Evolutionary conservation across 106 monocot species (phyloP).

Genomic region (Dioscorea zingiberensis): DNA sequence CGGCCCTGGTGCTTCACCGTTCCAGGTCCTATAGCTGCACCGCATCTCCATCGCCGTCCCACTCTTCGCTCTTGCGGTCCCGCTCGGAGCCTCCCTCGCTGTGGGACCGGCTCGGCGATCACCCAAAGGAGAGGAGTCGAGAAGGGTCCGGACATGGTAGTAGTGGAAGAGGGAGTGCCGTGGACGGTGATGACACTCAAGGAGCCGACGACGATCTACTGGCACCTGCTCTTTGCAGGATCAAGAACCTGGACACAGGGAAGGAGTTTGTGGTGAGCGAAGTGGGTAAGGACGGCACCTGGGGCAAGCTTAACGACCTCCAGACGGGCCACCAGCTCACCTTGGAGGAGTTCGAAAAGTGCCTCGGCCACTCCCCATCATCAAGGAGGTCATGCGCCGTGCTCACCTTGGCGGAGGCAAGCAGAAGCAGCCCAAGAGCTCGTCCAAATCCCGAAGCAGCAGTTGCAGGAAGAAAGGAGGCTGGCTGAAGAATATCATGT

Average conservation of each 20-base stretch:
- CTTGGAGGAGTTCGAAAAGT: constrained; percentile 72
- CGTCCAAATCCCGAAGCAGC: constrained; percentile 1
- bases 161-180: background rate
- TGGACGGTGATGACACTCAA: background rate
- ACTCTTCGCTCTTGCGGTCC: constrained; percentile 8
- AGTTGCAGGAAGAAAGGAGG: constrained; percentile 43
- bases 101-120: too few relatives aligned
- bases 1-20: constrained; percentile 8
- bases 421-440: background rate
- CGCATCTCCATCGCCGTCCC: background rate
- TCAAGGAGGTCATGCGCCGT: constrained; percentile 70
- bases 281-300: constrained; percentile 26
- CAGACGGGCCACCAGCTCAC: constrained; percentile 58
- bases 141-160: background rate
- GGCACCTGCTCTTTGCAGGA: constrained; percentile 21
- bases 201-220: background rate
- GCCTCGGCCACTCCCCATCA: constrained; percentile 68
- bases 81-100: constrained; percentile 19
- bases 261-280: constrained; percentile 72
- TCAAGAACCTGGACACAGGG: constrained; percentile 80
- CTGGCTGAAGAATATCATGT: constrained; percentile 88
- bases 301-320: constrained; percentile 42
- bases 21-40: constrained; percentile 20
- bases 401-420: constrained; percentile 12
- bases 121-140: background rate